phyloP scores from a whole-genome alignment of 2,329 filamentous ascomycete species.

The Bipolaris zeicola region DNA sequence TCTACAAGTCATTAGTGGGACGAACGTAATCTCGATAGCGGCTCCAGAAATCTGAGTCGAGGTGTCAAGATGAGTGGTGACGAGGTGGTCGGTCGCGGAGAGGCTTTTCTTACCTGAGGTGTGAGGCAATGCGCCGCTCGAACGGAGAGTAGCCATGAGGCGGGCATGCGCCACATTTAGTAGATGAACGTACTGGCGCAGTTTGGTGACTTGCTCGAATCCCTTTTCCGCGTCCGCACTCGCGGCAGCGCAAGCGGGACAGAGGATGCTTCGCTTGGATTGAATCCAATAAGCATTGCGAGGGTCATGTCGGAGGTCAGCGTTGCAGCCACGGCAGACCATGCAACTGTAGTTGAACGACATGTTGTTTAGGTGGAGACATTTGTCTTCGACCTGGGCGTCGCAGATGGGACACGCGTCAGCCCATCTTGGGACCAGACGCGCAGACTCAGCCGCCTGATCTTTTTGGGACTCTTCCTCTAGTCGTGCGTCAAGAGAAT shows the following conservation, averaged over 20 bases:
- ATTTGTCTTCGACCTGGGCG: constrained; percentile 93
- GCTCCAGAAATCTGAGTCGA: constrained; percentile 36
- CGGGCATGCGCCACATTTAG: constrained; percentile 89
- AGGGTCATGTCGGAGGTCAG: constrained; percentile 71
- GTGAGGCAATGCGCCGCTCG: constrained; percentile 78
- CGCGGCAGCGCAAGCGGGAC: constrained; percentile 67
- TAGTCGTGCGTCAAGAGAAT: constrained; percentile 69
- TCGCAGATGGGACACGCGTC: constrained; percentile 84
- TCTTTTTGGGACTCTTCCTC: constrained; percentile 49
- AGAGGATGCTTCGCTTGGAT: constrained; percentile 71
- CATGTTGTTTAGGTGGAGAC: constrained; percentile 73
- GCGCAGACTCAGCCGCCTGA: constrained; percentile 48
- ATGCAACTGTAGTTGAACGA: constrained; percentile 87
- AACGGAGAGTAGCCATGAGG: constrained; percentile 83
- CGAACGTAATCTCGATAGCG: constrained; percentile 38
- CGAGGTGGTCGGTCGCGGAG: constrained; percentile 21
- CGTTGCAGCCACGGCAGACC: constrained; percentile 70
- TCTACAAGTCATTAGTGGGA: constrained; percentile 55
- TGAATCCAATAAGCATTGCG: constrained; percentile 74
- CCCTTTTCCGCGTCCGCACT: constrained; percentile 62
- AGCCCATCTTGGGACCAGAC: constrained; percentile 53
- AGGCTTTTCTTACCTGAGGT: constrained; percentile 61
- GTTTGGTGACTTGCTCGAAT: constrained; percentile 78
- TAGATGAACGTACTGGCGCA: constrained; percentile 94
- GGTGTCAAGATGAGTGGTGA: constrained; percentile 41